Evolutionary conservation across 2,329 filamentous ascomycete genomes (phyloP), one percentile per base, ranked within the genome.

Genomic region (Capronia epimyces): DNA sequence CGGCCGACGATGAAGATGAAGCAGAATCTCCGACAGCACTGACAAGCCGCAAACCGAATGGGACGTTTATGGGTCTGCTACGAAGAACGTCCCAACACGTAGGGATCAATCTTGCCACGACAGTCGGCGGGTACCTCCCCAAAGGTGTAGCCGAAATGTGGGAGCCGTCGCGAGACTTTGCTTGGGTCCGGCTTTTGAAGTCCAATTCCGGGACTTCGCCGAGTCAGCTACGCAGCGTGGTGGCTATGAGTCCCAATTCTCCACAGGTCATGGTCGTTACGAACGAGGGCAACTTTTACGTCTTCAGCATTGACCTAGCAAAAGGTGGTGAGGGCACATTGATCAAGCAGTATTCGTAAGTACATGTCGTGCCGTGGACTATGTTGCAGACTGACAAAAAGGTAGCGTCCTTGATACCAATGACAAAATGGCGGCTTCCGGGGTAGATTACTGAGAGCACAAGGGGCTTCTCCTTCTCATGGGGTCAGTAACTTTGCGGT

Each of bases 221-320:
- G n/a, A 74, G 77, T 0, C 83, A 87, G 0, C 69, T 95, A 34
- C 78, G 87, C 59, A 95, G 89, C 59, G 91, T 98, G n/a, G 93
- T 98, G 37, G 91, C 93, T 7, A 94, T 98, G 84, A 95, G 88
- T 66, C 93, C 85, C 64, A 95, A 84, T 65, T 90, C 87, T 21
- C 93, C 93, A 1, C 90, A 97, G 63, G 87, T 98, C 43, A 97
- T 98, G 90, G 88, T 97, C 0, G 90, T 96, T 12, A 98, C 93
- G 0, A 96, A 86, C 62, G 93, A 98, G 66, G 93, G 93, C 8
- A 85, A 85, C 20, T 97, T 96, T 65, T 95, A 93, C 62, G 86
- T 97, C 24, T 98, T 91, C 70, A 91, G 88, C 59, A 89, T 98
- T 48, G 90, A 98, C 66, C 81, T 98, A 74, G 90, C 95, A 62